phyloP scores from a whole-genome alignment of 495 filamentous ascomycete genomes.

The Neurospora hispaniola region DNA sequence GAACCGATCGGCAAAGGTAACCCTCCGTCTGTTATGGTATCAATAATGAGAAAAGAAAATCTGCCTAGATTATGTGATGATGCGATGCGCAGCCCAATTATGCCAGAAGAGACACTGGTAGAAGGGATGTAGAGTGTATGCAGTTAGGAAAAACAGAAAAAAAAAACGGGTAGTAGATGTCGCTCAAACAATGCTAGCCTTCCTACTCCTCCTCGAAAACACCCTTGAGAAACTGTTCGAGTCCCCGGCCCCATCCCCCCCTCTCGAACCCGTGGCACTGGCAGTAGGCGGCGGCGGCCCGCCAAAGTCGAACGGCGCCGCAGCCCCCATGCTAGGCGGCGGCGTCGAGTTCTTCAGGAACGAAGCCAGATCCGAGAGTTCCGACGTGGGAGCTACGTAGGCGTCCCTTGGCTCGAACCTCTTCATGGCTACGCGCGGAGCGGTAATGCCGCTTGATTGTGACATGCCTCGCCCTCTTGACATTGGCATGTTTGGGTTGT shows the following conservation, averaged over 20 bases:
- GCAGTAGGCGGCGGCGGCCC: neutral
- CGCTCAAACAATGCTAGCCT: constrained; percentile 14
- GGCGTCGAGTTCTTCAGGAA: constrained; percentile 71
- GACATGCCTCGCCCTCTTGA: neutral
- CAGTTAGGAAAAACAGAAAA: neutral
- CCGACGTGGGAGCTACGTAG: constrained; percentile 23
- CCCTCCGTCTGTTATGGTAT: neutral
- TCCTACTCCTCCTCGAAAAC: constrained; percentile 16
- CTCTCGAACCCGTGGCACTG: neutral
- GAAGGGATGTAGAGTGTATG: neutral
- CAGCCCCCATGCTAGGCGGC: constrained; percentile 31
- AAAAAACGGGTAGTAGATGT: neutral
- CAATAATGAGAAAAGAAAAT: neutral
- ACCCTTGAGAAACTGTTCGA: constrained; percentile 8
- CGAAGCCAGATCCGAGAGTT: constrained; percentile 65
- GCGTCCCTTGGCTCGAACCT: constrained; percentile 44
- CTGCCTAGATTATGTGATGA: neutral
- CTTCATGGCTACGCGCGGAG: constrained; percentile 37
- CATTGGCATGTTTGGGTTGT: constrained; percentile 1
- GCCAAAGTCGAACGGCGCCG: neutral
- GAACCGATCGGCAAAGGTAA: neutral
- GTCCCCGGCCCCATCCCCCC: neutral
- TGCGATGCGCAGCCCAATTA: neutral
- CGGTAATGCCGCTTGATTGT: neutral
- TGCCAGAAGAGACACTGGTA: neutral